These are phyloP conservation scores for Stentor roeselii DNA, from an alignment of 73 alveolate species.

Conservation along the genomic window DNA sequence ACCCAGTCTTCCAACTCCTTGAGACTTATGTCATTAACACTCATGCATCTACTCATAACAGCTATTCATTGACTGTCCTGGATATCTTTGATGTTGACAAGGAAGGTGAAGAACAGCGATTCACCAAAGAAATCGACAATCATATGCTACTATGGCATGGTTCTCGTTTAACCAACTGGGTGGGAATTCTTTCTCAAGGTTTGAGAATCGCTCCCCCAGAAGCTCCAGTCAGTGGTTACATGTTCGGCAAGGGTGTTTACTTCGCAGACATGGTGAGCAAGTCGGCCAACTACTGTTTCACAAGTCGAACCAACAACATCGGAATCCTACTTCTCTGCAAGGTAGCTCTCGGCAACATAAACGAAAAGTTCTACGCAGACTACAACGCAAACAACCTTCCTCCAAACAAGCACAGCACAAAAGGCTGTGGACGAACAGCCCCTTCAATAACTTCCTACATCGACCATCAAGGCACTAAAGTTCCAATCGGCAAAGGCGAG, in stretches of 20 bases:
- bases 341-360: slow-evolving; percentile 93
- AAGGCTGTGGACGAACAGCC: slow-evolving; percentile 79
- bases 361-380: slow-evolving; percentile 80
- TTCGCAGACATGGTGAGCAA: slow-evolving; percentile 95
- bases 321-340: slow-evolving; percentile 93
- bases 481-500: slow-evolving; percentile 69
- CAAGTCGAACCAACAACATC: slow-evolving; percentile 61
- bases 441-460: slow-evolving; percentile 61
- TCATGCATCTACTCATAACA: slow-evolving; percentile 55
- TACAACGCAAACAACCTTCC: slow-evolving; percentile 74
- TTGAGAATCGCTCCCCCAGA: slow-evolving; percentile 97
- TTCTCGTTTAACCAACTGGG: slow-evolving; percentile 85
- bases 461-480: slow-evolving; percentile 58
- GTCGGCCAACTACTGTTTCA: slow-evolving; percentile 83
- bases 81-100: slow-evolving; percentile 68
- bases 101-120: slow-evolving; percentile 65
- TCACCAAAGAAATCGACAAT: slow-evolving; percentile 52
- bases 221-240: slow-evolving; percentile 92
- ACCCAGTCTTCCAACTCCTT: slow-evolving; percentile 47
- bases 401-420: slow-evolving; percentile 34
- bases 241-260: slow-evolving; percentile 98
- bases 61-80: slow-evolving; percentile 40
- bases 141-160: slow-evolving; percentile 97
- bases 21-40: slow-evolving; percentile 56
- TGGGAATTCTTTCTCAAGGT: slow-evolving; percentile 95